Percentiles rank a stretch among this genome's conserved stretches.
These are phyloP conservation scores for Silene coronaria DNA, from an alignment of 179 eudicot species.

Conservation along the genomic window DNA sequence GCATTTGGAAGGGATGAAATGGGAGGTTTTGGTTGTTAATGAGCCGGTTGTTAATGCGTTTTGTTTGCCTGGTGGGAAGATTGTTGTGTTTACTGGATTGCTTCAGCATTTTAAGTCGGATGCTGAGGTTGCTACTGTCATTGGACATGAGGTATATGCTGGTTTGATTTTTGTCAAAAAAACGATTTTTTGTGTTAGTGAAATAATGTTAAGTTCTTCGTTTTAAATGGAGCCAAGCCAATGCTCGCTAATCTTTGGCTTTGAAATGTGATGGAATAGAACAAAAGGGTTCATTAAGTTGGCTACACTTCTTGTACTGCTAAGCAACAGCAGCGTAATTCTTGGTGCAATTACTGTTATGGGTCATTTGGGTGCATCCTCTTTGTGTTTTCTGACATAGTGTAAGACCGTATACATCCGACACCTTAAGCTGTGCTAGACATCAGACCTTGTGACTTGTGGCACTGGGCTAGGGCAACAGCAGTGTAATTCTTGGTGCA, in stretches of 20 bases:
- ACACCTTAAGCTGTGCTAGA: neutral
- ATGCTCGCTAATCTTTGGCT: too few species aligned
- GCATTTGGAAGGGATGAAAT: slow-evolving; percentile 80
- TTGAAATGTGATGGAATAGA: too few species aligned
- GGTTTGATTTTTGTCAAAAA: neutral
- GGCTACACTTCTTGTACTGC: too few species aligned
- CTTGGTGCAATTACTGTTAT: too few species aligned
- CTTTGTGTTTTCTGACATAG: too few species aligned
- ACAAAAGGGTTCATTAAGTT: too few species aligned
- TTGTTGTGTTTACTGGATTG: slow-evolving; percentile 87
- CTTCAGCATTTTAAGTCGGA: slow-evolving; percentile 55
- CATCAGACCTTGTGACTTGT: neutral
- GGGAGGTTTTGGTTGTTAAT: slow-evolving; percentile 81
- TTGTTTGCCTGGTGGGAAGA: slow-evolving; percentile 92
- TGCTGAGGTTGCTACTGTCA: slow-evolving; percentile 77
- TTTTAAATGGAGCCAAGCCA: neutral
- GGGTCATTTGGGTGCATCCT: too few species aligned
- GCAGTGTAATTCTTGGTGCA: too few species aligned
- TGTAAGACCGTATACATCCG: neutral
- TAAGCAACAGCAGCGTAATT: too few species aligned
- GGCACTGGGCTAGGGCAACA: too few species aligned
- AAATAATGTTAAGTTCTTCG: neutral
- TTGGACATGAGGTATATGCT: slow-evolving; percentile 77
- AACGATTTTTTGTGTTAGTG: neutral
- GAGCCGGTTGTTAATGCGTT: slow-evolving; percentile 73